phyloP scores from a whole-genome alignment of 805 yeast species.

The Yarrowia sp. region DNA sequence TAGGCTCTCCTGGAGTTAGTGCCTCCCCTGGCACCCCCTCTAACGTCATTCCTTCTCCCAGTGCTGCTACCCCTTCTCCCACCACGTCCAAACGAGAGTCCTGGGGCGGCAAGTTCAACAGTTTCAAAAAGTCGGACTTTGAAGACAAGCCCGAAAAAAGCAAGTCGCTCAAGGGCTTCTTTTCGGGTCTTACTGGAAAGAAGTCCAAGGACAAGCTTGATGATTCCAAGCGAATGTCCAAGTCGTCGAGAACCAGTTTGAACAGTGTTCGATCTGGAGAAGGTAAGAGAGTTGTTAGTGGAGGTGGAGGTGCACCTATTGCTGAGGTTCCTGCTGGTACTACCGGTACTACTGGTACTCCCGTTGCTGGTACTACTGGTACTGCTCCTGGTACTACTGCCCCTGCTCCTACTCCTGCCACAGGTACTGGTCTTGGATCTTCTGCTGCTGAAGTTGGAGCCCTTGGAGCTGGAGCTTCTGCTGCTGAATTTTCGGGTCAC shows the following conservation, averaged over 20 bases:
- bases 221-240: neutral
- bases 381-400: neutral
- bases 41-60: neutral
- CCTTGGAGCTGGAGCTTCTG: no score
- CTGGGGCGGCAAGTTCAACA: constrained; percentile 24
- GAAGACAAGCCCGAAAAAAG: constrained; percentile 4
- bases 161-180: constrained; percentile 19
- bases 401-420: neutral
- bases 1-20: no score
- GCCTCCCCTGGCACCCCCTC: neutral
- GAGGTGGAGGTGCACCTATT: neutral
- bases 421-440: neutral
- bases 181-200: neutral
- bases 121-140: neutral
- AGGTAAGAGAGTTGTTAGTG: neutral
- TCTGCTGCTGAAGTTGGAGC: no score
- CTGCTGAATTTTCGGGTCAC: no score
- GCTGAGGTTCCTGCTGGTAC: neutral
- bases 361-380: neutral
- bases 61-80: neutral
- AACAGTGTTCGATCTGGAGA: no score
- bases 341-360: neutral
- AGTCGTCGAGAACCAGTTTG: no score
- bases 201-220: neutral
- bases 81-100: neutral